Percentiles rank a stretch among this genome's conserved stretches.
phyloP scores from a whole-genome alignment of 768 basidiomycete genomes.

The Bullera alba region DNA sequence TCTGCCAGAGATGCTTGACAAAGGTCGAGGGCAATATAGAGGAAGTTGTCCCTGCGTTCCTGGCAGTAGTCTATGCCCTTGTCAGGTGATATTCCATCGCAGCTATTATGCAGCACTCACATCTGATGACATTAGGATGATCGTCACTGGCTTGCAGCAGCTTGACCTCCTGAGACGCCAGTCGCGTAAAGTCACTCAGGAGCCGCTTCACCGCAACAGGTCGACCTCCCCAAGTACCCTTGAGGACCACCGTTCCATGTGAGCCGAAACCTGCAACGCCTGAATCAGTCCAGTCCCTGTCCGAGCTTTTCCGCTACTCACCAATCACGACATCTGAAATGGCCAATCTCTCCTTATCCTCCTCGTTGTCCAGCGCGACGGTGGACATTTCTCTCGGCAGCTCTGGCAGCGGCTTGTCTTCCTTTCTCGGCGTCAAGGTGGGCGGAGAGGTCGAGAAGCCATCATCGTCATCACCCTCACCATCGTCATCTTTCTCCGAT shows the following conservation, averaged over 20 bases:
- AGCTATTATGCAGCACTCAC: conserved; percentile 14
- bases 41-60: conserved; percentile 84
- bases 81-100: conserved; percentile 1
- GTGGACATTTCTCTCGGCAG: conserved; percentile 32
- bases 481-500: conserved; percentile 44
- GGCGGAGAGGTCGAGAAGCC: conserved; percentile 40
- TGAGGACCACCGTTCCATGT: conserved; percentile 91
- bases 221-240: conserved; percentile 90
- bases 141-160: conserved; percentile 95
- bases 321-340: conserved; percentile 48
- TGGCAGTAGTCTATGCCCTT: conserved; percentile 68
- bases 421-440: conserved; percentile 26
- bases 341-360: conserved; percentile 35
- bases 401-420: conserved; percentile 32
- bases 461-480: conserved; percentile 41
- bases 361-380: conserved; percentile 22
- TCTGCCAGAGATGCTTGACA: conserved; percentile 45
- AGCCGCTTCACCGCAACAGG: conserved; percentile 98
- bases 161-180: conserved; percentile 86
- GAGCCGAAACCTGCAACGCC: conserved; percentile 71
- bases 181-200: conserved; percentile 87
- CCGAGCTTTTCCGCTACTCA: conserved; percentile 13
- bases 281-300: neutral
- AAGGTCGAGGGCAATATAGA: conserved; percentile 94
- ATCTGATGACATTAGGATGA: conserved; percentile 86